phyloP scores from a whole-genome alignment of 1,139 yeast genomes.

The Hemisphaericaspora xylofermentans region DNA sequence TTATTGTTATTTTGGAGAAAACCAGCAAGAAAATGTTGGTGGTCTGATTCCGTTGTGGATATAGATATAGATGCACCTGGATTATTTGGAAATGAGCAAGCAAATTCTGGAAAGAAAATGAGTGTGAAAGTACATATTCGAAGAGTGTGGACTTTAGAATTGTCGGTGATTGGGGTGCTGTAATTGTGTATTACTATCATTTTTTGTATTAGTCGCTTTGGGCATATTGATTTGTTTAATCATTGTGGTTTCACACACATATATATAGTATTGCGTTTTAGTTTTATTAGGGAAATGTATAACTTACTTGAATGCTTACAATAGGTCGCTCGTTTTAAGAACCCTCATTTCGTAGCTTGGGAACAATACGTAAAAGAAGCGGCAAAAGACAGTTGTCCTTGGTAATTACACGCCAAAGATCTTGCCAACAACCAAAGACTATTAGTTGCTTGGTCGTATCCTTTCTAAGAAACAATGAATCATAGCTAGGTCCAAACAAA shows the following conservation, averaged over 20 bases:
- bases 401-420: no score
- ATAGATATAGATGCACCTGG: conserved; percentile 41
- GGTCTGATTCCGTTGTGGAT: conserved; percentile 72
- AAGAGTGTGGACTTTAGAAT: conserved; percentile 83
- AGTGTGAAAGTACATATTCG: conserved; percentile 63
- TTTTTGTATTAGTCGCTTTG: background rate
- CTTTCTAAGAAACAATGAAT: no score
- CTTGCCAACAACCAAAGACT: no score
- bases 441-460: no score
- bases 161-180: conserved; percentile 60
- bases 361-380: no score
- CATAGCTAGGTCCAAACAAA: no score
- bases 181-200: conserved; percentile 15
- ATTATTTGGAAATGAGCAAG: conserved; percentile 21
- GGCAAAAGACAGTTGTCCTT: no score
- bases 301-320: no score
- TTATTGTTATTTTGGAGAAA: conserved; percentile 92
- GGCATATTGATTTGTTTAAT: background rate
- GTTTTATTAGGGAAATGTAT: no score
- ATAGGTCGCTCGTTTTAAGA: no score
- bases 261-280: background rate
- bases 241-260: background rate
- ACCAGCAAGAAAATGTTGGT: conserved; percentile 99
- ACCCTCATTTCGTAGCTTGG: no score
- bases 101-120: conserved; percentile 19